These are phyloP conservation scores for Globisporangium ultimum DNA, from an alignment of 352 stramenopile species.

Conservation along the genomic window DNA sequence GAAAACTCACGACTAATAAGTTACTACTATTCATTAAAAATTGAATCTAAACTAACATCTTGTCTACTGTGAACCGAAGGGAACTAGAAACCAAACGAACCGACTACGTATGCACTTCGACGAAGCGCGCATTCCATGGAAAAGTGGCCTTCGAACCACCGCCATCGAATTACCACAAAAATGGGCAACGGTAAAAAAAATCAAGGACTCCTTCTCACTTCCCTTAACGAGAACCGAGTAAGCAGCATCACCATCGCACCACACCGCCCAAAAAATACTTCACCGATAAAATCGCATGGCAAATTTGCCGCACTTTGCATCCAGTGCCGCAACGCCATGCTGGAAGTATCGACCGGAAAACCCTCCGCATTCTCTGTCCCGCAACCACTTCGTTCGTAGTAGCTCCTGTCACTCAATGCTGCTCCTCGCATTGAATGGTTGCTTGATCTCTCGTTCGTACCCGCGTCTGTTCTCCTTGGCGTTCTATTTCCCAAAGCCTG, in stretches of 20 bases:
- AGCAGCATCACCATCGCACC: constrained; percentile 1
- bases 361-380: constrained; percentile 1
- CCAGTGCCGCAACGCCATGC: constrained; percentile 1
- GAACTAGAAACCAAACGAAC: neutral
- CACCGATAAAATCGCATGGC: neutral
- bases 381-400: neutral
- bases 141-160: neutral
- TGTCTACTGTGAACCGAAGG: neutral
- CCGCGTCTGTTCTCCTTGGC: neutral
- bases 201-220: constrained; percentile 1
- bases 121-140: neutral
- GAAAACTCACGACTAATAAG: constrained; percentile 8
- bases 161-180: neutral
- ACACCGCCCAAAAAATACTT: constrained; percentile 3
- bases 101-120: neutral
- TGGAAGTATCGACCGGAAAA: constrained; percentile 6
- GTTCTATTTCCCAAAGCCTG: neutral
- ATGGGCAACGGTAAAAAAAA: constrained; percentile 2
- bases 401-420: constrained; percentile 2
- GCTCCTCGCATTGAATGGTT: neutral
- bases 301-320: constrained; percentile 1
- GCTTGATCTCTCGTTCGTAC: neutral
- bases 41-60: constrained; percentile 7
- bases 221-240: neutral
- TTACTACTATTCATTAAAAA: constrained; percentile 11